These are phyloP conservation scores for Mycena galericulata DNA, from an alignment of 768 basidiomycete species.

Conservation along the genomic window DNA sequence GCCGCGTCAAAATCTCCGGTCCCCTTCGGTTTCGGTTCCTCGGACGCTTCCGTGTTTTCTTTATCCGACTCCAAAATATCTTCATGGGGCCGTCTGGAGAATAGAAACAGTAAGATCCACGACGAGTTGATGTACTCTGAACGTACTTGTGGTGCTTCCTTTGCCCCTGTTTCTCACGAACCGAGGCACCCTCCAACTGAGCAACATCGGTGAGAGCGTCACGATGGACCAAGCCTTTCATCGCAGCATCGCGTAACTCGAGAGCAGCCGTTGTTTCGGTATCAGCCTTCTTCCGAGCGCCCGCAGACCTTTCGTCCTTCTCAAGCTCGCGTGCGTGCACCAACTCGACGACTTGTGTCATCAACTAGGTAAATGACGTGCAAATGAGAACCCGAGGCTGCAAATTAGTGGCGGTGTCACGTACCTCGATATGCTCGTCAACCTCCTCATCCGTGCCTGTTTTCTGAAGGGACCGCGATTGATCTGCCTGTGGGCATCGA, in stretches of 20 bases:
- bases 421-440: too few relatives aligned
- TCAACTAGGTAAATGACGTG: background rate
- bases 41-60: too few relatives aligned
- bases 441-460: too few relatives aligned
- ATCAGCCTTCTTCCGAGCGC: constrained; percentile 19
- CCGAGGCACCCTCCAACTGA: constrained; percentile 2
- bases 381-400: background rate
- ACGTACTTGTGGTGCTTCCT: constrained; percentile 23
- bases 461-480: too few relatives aligned
- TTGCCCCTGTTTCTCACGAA: constrained; percentile 30
- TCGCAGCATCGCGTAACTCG: constrained; percentile 22
- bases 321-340: background rate
- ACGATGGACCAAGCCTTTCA: constrained; percentile 19
- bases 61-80: too few relatives aligned
- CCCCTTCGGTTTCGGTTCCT: too few relatives aligned
- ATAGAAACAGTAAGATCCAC: too few relatives aligned
- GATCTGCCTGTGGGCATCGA: too few relatives aligned
- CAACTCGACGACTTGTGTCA: constrained; percentile 18
- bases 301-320: constrained; percentile 6
- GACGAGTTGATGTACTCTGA: too few relatives aligned
- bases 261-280: constrained; percentile 10
- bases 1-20: too few relatives aligned
- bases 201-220: constrained; percentile 21
- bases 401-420: too few relatives aligned
- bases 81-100: too few relatives aligned